phyloP scores from a whole-genome alignment of 371 early-diverging fungal genomes.

The Mucor irregularis region DNA sequence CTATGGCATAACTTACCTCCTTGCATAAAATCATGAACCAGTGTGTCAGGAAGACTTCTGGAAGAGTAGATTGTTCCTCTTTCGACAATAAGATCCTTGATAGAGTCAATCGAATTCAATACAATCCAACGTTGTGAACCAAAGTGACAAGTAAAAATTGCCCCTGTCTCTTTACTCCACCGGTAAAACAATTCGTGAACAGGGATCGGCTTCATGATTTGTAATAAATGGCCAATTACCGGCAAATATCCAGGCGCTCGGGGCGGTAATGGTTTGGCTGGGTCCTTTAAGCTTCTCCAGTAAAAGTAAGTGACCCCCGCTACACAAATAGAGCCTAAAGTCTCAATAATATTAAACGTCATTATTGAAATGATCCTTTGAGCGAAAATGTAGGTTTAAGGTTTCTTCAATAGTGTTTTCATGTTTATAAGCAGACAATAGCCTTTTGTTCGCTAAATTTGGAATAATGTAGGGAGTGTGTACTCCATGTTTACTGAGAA shows the following conservation, averaged over 20 bases:
- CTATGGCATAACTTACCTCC: conserved; percentile 28
- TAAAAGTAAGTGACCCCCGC: not conserved
- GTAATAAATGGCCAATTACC: conserved; percentile 38
- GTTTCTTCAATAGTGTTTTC: not conserved
- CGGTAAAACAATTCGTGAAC: conserved; percentile 35
- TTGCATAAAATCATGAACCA: conserved; percentile 37
- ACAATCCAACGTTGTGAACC: conserved; percentile 47
- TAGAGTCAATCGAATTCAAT: conserved; percentile 32
- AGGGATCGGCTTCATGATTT: conserved; percentile 24
- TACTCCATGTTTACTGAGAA: not conserved
- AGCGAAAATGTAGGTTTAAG: not conserved
- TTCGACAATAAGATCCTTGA: conserved; percentile 42
- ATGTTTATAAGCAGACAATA: too few relatives aligned
- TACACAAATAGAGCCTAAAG: too few relatives aligned
- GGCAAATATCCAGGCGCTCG: conserved; percentile 42
- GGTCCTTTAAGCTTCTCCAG: not conserved
- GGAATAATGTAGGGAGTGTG: not conserved
- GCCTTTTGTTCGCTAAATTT: conserved; percentile 11
- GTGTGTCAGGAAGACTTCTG: conserved; percentile 34
- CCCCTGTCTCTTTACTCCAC: conserved; percentile 39
- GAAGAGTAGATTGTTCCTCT: conserved; percentile 47
- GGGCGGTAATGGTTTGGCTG: conserved; percentile 24
- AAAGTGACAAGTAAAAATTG: conserved; percentile 43
- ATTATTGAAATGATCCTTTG: too few relatives aligned
- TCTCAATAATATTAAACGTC: too few relatives aligned